phyloP scores from a whole-genome alignment of 2,329 filamentous ascomycete genomes.

The Aspergillus quadrilineatus region DNA sequence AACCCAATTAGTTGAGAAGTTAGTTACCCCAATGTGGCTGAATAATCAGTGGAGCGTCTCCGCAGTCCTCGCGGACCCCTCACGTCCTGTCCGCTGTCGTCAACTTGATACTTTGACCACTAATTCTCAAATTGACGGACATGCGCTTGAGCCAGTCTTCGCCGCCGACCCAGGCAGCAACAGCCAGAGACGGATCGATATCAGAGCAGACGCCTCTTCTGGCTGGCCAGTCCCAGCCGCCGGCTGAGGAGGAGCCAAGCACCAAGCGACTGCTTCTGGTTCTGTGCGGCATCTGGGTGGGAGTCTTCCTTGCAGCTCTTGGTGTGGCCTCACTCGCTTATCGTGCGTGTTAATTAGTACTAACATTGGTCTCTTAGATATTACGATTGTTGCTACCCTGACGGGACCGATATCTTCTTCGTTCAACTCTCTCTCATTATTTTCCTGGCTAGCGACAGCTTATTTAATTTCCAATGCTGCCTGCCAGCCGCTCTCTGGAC shows the following conservation, averaged over 20 bases:
- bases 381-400: slow-evolving; percentile 81
- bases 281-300: slow-evolving; percentile 53
- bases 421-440: slow-evolving; percentile 74
- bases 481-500: slow-evolving; percentile 79
- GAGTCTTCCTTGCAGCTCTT: slow-evolving; percentile 58
- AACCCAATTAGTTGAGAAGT: too few species aligned
- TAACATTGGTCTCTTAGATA: slow-evolving; percentile 50
- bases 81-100: neutral
- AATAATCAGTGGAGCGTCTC: slow-evolving; percentile 6
- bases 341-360: neutral
- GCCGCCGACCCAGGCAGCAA: slow-evolving; percentile 4
- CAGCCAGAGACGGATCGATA: slow-evolving; percentile 11
- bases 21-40: neutral
- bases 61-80: neutral
- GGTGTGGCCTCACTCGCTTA: slow-evolving; percentile 33
- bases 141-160: slow-evolving; percentile 15
- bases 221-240: slow-evolving; percentile 18
- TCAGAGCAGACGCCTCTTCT: slow-evolving; percentile 37
- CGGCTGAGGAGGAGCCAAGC: slow-evolving; percentile 42
- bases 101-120: neutral
- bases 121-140: neutral
- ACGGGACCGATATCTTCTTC: slow-evolving; percentile 79
- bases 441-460: slow-evolving; percentile 84
- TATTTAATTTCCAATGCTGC: slow-evolving; percentile 88
- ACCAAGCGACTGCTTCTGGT: slow-evolving; percentile 50